Conservation (phyloP, 2,329 filamentous ascomycete species). For the Coniochaeta ligniaria region DNA sequence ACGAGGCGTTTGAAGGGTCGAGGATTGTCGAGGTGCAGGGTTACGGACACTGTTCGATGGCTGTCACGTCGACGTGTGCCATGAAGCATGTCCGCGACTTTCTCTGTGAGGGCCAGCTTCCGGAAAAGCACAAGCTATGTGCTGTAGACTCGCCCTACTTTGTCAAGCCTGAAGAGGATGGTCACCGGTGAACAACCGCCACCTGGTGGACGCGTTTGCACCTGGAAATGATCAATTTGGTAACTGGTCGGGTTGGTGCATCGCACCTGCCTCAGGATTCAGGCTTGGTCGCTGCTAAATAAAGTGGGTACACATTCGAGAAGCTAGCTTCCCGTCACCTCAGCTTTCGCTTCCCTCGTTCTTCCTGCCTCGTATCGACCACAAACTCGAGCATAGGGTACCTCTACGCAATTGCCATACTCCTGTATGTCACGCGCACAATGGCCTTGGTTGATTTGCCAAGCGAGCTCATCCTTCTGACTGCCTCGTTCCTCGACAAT, state of each 20-base stretch:
- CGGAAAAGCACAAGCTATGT: slow-evolving; percentile 25
- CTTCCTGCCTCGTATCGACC: no score
- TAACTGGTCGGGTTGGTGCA: no score
- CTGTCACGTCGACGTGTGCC: slow-evolving; percentile 27
- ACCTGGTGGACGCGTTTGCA: no score
- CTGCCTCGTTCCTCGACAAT: neutral
- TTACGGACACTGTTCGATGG: slow-evolving; percentile 34
- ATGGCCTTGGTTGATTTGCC: neutral
- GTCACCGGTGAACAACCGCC: no score
- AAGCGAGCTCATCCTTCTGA: neutral
- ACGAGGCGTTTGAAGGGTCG: slow-evolving; percentile 26
- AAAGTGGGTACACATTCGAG: no score
- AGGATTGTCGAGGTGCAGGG: slow-evolving; percentile 31
- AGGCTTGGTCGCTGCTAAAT: no score
- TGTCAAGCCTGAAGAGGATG: slow-evolving; percentile 15
- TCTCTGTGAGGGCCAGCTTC: slow-evolving; percentile 29
- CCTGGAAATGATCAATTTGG: no score
- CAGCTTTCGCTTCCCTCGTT: no score
- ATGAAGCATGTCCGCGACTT: slow-evolving; percentile 26
- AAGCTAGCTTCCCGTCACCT: no score
- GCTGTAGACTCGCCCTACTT: slow-evolving; percentile 32
- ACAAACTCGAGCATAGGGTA: neutral
- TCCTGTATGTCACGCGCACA: neutral
- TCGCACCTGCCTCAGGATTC: no score
- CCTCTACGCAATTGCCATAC: no score